Percentiles rank a stretch among this genome's conserved stretches.
Evolutionary conservation across 2,329 filamentous ascomycete genomes (phyloP).

Genomic region (Aspergillus uvarum): DNA sequence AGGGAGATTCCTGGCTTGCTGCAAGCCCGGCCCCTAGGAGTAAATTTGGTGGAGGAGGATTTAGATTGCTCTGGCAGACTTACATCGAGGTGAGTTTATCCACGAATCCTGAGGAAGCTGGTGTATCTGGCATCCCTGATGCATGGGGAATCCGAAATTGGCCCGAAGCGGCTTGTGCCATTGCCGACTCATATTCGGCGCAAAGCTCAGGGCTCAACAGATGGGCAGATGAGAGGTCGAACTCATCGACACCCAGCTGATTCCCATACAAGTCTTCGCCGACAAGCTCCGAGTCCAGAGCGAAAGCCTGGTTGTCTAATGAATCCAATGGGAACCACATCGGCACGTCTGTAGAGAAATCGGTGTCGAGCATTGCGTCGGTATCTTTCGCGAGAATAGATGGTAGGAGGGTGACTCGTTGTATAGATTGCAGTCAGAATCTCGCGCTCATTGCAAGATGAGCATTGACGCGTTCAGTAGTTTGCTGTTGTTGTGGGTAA

Average conservation of each 20-base stretch:
- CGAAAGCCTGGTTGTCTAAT: slow-evolving; percentile 6
- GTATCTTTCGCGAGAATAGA: not conserved
- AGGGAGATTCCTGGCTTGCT: not conserved
- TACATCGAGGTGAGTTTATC: slow-evolving; percentile 6
- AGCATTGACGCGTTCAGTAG: not conserved
- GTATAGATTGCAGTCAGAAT: not conserved
- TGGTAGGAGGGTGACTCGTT: not conserved
- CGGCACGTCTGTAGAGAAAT: slow-evolving; percentile 7
- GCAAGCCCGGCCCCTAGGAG: not conserved
- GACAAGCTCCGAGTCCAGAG: slow-evolving; percentile 6
- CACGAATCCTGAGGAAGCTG: slow-evolving; percentile 1
- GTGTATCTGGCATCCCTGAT: not conserved
- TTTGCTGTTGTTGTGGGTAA: too few species aligned
- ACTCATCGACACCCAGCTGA: slow-evolving; percentile 11
- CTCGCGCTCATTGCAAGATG: not conserved
- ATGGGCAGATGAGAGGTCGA: slow-evolving; percentile 8
- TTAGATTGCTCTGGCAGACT: not conserved
- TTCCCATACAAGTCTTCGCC: slow-evolving; percentile 13
- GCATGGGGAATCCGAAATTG: not conserved
- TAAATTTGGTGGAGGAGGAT: not conserved
- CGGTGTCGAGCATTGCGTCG: slow-evolving; percentile 12
- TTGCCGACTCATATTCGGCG: slow-evolving; percentile 6
- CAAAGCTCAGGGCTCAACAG: not conserved
- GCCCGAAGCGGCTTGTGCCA: not conserved
- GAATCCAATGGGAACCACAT: slow-evolving; percentile 15